Evolutionary conservation across 805 yeast genomes (phyloP), one percentile per base, ranked within the genome.

Genomic region (Cyberlindnera mycetangii): DNA sequence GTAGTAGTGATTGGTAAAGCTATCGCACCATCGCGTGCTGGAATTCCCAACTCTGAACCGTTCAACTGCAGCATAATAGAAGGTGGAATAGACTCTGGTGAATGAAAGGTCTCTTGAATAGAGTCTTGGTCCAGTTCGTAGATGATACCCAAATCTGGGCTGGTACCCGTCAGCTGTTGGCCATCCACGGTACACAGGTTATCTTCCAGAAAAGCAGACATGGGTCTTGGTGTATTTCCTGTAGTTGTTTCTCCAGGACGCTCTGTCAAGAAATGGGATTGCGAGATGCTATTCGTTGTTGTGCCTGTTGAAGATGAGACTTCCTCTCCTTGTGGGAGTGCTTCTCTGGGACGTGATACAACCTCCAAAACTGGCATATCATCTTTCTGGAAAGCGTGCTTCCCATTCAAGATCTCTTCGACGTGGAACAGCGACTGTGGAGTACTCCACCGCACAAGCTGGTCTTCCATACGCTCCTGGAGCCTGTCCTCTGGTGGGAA

Each of bases 371-470:
- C 17, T 1, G 60, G 56, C 24, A 58, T 11, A 9, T 52, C 49
- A 3, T 36, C 32, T 12, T 41, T 69, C n/a, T 59, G 63, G 28
- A 42, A 68, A 0, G 67, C 64, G 43, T 68, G 72, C 9, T 44
- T 52, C 1, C 70, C 70, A 32, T 54, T 56, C 31, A 69, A 48
- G 10, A 62, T 54, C 20, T 56, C 62, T 22, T 57, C 62, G 16
- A 54, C 61, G 18, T 43, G 56, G 32, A 53, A 52, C 18, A 59
- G 54, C 12, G 63, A 52, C 25, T 45, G 54, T 3, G 67, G 57
- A 3, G 69, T 59, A 32, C 64, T 56, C 68, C 69, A 69, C 20
- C 71, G 55, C 1, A 64, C 53, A 30, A 69, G 46, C 37, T 63
- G 56, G 10, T 66, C 67, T 41, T 68, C 72, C 71, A 68, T 66